Evolutionary conservation across 139 green algal genomes (phyloP), one percentile per base, ranked within the genome.

Genomic region (Pleodorina starrii): DNA sequence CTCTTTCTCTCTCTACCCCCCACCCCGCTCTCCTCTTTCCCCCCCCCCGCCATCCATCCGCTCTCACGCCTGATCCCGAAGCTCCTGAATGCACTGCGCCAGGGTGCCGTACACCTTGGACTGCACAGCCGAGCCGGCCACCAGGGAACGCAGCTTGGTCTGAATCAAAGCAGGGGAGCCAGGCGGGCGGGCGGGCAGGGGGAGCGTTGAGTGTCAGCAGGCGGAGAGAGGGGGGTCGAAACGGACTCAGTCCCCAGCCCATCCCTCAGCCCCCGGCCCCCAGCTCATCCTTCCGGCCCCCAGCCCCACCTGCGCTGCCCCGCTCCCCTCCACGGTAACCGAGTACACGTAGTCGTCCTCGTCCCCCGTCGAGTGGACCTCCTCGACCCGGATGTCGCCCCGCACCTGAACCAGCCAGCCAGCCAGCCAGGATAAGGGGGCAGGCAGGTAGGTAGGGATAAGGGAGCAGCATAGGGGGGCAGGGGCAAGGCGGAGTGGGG

Each of bases 311-410:
- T 91, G 87, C 35, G 71, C 46, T 21, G 63, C 40, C 3, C 85
- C 90, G 66, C 48, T 91, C 2, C 84, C 92, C 9, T 95, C 93
- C 23, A 90, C 93, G 4, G 90, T 96, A 59, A 96, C 83, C 16
- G 78, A 91, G 84, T 94, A 94, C 48, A 90, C 71, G 48, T 96
- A 96, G 44, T 97, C 95, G 35, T 97, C 94, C 23, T 91, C 90
- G 4, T 97, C 95, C 32, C 93, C 93, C 36, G 87, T 91, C 32
- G 93, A 95, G 42, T 92, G 89, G 17, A 94, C 63, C 42, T 88
- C 66, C 60, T 86, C 85, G 35, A 81, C 57, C 36, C 85, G 88
- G 21, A 77, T 40, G 23, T 90, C 44, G 46, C 44, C 83, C 9
- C n/a, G 74, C 19, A 80, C 72, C 72, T 80, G 42, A 32, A n/a